Evolutionary conservation across 1,284 basidiomycete genomes (phyloP).

Genomic region (Spongiforma sp.): DNA sequence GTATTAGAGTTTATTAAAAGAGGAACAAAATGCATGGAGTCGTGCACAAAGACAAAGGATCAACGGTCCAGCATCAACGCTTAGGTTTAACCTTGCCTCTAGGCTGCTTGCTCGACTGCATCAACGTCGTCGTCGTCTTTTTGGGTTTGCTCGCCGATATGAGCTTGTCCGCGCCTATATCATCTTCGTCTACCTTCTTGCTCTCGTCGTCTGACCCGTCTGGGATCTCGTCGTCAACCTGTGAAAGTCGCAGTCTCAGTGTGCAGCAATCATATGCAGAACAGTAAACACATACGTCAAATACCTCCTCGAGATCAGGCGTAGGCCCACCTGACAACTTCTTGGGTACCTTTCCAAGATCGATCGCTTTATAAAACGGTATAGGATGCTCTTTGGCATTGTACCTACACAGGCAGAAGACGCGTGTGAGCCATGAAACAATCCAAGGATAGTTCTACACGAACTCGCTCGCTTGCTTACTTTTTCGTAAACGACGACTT

Average conservation of each 20-base stretch:
- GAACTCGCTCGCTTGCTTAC: no score
- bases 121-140: conserved; percentile 17
- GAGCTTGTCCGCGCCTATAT: conserved; percentile 54
- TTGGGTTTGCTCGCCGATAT: conserved; percentile 46
- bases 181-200: conserved; percentile 42
- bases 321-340: conserved; percentile 75
- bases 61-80: no score
- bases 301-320: conserved; percentile 91
- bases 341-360: conserved; percentile 79
- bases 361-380: conserved; percentile 86
- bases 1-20: no score
- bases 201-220: conserved; percentile 57
- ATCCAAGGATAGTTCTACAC: no score
- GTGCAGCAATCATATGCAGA: not conserved
- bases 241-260: conserved; percentile 5
- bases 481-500: conserved; percentile 89
- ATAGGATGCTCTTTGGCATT: conserved; percentile 89
- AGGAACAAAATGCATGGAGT: no score
- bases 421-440: no score
- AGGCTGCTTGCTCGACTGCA: conserved; percentile 21
- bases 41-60: no score
- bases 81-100: conserved; percentile 28
- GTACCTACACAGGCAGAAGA: no score
- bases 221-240: conserved; percentile 56
- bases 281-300: conserved; percentile 49